Evolutionary conservation across 495 filamentous ascomycete genomes (phyloP).

Genomic region (Astrothelium subdiscretum): DNA sequence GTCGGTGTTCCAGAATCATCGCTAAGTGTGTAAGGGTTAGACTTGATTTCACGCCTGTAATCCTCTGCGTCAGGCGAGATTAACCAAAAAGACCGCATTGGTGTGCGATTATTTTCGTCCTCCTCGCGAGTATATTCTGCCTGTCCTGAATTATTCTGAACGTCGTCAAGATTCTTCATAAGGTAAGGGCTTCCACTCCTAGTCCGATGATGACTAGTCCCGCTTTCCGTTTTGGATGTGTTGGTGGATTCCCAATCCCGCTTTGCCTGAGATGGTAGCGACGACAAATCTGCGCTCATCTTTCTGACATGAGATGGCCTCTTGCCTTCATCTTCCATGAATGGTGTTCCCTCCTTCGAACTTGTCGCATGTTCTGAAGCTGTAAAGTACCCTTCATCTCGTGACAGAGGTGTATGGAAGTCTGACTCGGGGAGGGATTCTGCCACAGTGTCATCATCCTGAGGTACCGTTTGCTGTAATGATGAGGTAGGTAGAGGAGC

Average conservation of each 20-base stretch:
- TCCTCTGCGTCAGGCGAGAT: background rate
- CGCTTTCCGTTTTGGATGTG: background rate
- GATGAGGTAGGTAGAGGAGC: background rate
- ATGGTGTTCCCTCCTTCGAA: background rate
- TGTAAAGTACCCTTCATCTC: constrained; percentile 24
- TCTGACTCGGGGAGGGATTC: background rate
- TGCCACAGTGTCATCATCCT: background rate
- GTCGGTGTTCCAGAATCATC: background rate
- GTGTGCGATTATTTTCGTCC: background rate
- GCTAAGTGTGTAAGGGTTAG: background rate
- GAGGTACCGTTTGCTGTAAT: background rate
- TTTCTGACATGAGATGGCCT: constrained; percentile 2
- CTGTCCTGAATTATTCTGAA: background rate
- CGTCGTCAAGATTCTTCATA: background rate
- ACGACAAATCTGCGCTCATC: constrained; percentile 7
- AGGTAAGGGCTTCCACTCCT: background rate
- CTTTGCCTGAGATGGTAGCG: background rate
- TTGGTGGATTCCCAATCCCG: background rate
- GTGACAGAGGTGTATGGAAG: background rate
- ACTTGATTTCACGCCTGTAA: background rate
- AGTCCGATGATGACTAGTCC: background rate
- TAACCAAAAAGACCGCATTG: background rate
- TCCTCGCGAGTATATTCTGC: background rate
- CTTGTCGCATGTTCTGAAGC: constrained; percentile 9
- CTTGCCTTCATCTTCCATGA: background rate